Conservation (phyloP, 176 grass and related monocot species). For the Neostapfia colusana region DNA sequence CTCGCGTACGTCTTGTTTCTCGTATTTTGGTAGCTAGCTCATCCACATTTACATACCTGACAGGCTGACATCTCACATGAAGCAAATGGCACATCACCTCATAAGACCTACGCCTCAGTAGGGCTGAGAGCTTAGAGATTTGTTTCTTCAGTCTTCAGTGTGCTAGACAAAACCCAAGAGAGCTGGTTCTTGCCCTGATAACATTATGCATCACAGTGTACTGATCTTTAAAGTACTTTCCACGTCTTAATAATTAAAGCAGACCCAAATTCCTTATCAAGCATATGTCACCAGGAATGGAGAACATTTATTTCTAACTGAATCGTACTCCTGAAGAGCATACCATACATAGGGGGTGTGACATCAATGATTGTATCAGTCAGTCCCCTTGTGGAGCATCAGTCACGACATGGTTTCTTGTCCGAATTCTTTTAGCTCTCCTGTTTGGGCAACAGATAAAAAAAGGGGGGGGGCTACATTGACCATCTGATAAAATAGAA, state of each 20-base stretch:
- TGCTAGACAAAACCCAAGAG: neutral
- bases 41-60: no score
- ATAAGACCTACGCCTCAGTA: no score
- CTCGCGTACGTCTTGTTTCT: no score
- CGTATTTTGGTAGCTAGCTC: no score
- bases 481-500: neutral
- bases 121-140: neutral
- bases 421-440: slow-evolving; percentile 15
- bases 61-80: no score
- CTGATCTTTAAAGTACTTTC: neutral
- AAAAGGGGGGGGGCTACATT: slow-evolving; percentile 15
- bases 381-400: neutral
- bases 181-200: neutral
- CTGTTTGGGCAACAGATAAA: slow-evolving; percentile 1
- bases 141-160: neutral
- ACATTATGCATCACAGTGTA: neutral
- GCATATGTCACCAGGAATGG: neutral
- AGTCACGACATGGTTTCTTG: neutral
- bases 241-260: neutral
- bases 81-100: no score
- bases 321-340: neutral
- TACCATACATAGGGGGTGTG: neutral
- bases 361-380: neutral
- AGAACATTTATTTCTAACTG: slow-evolving; percentile 20
- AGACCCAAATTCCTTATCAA: neutral